Base-by-base conservation (phyloP, 1,284 basidiomycete genomes). In the Golubevia sp. region DNA sequence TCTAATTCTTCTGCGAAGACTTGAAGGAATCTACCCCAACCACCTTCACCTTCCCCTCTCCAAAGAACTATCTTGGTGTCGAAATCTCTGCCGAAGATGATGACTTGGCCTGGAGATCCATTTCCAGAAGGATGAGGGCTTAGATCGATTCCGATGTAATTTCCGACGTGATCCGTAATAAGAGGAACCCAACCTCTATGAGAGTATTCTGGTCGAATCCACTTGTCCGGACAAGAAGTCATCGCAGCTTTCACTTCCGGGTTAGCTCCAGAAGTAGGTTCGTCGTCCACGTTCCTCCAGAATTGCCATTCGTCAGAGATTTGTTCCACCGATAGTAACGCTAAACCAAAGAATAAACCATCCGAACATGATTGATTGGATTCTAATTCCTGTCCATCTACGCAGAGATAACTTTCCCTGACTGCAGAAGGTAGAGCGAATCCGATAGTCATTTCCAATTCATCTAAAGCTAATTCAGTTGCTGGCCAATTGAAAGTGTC, bases 11-110 rank as follows among this genome's bases (percentile, higher is more conserved):
- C 96, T 2, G 90, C 94, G 78, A 98, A 96, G 55, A 87, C 87
- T n/a, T 93, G 90, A 48, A 99, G 85, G 92, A 94, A 99, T 76
- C 90, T 90, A 38, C 92, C 96, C 96, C 97, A 99, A 3, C 96
- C 96, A 11, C 89, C 90, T 44, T 89, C 87, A 18, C 95, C 94
- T 68, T 98, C 94, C 6, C 82, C 83, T 26, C 77, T 70, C 76
- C 81, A 85, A 57, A 98, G 87, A 34, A 98, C 96, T 49, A 97
- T 92, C 84, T 99, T 99, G 24, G 94, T 92, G 84, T 99, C 96
- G 84, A 99, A 97, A 82, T 99, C 96, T 58, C 96, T 89, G 13
- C 96, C 96, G 84, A 98, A 99, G 55, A 98, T 90, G 68, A 99
- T 98, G 57, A 97, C 94, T 84, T 99, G 96, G 2, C 96, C 97